Conservation (phyloP, 2,329 filamentous ascomycete species). For the Alternaria brassicicola region DNA sequence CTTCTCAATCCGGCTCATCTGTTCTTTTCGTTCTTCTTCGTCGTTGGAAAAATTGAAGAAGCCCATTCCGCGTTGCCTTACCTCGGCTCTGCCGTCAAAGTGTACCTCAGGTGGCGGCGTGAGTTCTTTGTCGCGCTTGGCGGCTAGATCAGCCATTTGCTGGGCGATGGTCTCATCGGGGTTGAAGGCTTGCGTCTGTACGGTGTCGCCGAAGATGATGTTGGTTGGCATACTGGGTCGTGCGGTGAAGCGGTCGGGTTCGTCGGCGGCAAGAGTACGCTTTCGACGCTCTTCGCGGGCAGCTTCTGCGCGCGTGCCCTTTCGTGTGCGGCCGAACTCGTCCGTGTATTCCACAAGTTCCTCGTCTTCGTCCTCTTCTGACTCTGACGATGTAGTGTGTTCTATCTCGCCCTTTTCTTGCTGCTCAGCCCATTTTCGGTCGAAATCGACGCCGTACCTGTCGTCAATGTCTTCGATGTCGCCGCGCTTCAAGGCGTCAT, state of each 20-base stretch:
- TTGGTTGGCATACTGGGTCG: conserved; percentile 69
- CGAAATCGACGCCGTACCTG: conserved; percentile 83
- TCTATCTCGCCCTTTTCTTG: conserved; percentile 54
- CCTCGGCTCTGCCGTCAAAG: conserved; percentile 84
- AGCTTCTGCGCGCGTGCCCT: conserved; percentile 72
- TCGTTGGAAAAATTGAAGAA: conserved; percentile 91
- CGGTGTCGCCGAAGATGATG: conserved; percentile 82
- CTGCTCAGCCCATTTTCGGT: conserved; percentile 88
- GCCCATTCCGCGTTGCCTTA: conserved; percentile 84
- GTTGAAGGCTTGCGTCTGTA: conserved; percentile 84
- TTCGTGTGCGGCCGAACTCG: conserved; percentile 85
- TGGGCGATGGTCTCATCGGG: conserved; percentile 68
- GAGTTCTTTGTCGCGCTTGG: conserved; percentile 75
- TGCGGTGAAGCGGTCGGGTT: conserved; percentile 72
- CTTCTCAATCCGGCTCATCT: conserved; percentile 77
- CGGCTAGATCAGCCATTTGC: conserved; percentile 79
- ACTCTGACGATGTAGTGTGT: conserved; percentile 49
- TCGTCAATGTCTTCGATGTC: conserved; percentile 70
- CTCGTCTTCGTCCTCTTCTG: conserved; percentile 49
- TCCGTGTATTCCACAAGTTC: conserved; percentile 87
- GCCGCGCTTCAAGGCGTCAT: conserved; percentile 89
- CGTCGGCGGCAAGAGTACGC: conserved; percentile 62
- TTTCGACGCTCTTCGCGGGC: conserved; percentile 66
- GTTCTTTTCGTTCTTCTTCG: conserved; percentile 66
- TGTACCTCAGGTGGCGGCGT: conserved; percentile 82